These are phyloP conservation scores for Sindora glabra DNA, from an alignment of 306 rosid species.

Conservation along the genomic window DNA sequence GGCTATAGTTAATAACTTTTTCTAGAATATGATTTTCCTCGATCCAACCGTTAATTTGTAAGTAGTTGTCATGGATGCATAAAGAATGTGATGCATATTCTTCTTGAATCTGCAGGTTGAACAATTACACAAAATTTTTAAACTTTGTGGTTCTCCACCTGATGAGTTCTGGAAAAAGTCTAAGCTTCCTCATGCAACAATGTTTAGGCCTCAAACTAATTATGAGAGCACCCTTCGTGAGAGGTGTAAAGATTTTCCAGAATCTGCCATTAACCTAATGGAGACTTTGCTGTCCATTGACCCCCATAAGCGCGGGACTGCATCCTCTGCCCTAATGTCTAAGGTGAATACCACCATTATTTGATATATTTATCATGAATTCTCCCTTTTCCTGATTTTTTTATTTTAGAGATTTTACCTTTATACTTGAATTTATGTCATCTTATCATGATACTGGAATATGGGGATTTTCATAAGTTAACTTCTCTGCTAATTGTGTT, in stretches of 20 bases:
- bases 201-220: constrained; percentile 75
- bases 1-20: no score
- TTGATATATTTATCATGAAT: neutral
- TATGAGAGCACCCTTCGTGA: constrained; percentile 64
- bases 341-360: constrained; percentile 40
- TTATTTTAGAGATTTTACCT: no score
- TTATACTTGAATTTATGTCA: no score
- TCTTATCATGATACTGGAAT: neutral
- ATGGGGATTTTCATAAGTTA: neutral
- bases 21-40: no score
- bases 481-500: neutral
- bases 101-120: constrained; percentile 54
- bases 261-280: constrained; percentile 47
- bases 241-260: constrained; percentile 56
- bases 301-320: constrained; percentile 67
- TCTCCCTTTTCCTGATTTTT: no score
- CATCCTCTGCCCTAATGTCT: constrained; percentile 79
- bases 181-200: constrained; percentile 82
- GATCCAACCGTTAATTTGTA: no score
- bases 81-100: neutral
- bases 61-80: no score
- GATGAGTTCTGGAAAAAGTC: constrained; percentile 81
- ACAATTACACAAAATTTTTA: constrained; percentile 89
- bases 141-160: constrained; percentile 87
- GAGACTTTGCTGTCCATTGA: constrained; percentile 72